A percentile compares a stretch with the other conserved stretches of the same genome.
These are phyloP conservation scores for Huntiella savannae DNA, from an alignment of 2,329 filamentous ascomycete species.

Conservation along the genomic window DNA sequence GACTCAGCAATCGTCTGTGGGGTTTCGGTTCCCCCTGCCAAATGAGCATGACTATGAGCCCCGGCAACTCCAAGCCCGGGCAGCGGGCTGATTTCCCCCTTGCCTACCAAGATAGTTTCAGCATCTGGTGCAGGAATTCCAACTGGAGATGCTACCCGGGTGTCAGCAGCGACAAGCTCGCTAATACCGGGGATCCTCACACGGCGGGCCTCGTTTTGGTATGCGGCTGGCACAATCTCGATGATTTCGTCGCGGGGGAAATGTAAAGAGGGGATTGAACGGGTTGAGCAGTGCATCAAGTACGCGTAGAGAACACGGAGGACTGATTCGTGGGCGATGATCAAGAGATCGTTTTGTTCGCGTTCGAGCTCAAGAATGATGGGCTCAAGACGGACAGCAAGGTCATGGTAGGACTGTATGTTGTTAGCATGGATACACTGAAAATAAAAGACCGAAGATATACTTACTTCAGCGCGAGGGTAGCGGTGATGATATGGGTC, in stretches of 20 bases:
- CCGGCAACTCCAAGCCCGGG: neutral
- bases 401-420: conserved; percentile 78
- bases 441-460: neutral
- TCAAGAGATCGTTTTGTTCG: conserved; percentile 91
- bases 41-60: neutral
- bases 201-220: conserved; percentile 87
- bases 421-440: conserved; percentile 1
- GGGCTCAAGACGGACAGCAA: conserved; percentile 91
- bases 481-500: conserved; percentile 97
- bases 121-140: neutral
- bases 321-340: conserved; percentile 97
- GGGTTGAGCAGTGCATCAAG: conserved; percentile 93
- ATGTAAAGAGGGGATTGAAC: conserved; percentile 78
- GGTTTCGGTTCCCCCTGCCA: conserved; percentile 2
- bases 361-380: conserved; percentile 95
- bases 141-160: conserved; percentile 9
- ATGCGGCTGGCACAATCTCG: conserved; percentile 92
- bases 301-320: conserved; percentile 92
- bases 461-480: conserved; percentile 66
- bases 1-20: conserved; percentile 7
- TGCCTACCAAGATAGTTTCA: conserved; percentile 2
- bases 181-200: conserved; percentile 61
- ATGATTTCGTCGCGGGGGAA: conserved; percentile 97
- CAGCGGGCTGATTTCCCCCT: neutral
- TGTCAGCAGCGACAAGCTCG: conserved; percentile 47